Percentiles rank a stretch among this genome's conserved stretches.
These are phyloP conservation scores for Dendrobium chrysotoxum DNA, from an alignment of 106 monocot genomes.

Conservation along the genomic window DNA sequence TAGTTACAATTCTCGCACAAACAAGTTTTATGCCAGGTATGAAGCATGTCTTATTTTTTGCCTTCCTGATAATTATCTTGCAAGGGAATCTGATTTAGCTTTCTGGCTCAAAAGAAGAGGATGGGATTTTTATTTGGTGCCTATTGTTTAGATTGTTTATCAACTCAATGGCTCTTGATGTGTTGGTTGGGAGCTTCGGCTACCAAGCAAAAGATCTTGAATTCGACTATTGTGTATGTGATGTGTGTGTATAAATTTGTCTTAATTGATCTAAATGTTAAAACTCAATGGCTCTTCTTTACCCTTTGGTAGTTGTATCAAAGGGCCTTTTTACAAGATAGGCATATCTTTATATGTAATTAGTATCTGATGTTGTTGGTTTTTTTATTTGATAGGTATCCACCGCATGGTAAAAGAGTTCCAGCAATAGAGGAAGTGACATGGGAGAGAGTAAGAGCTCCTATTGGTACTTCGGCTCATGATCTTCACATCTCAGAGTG, in stretches of 20 bases:
- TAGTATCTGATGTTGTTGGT: background rate
- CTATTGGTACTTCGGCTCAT: slow-evolving; percentile 58
- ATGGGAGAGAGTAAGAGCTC: slow-evolving; percentile 82
- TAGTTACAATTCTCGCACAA: slow-evolving; percentile 44
- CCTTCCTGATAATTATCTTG: background rate
- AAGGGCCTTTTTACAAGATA: background rate
- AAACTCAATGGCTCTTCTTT: too few relatives aligned
- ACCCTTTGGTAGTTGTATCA: background rate
- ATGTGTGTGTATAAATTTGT: too few relatives aligned
- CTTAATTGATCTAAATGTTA: too few relatives aligned
- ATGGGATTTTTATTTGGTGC: too few relatives aligned
- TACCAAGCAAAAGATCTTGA: too few relatives aligned
- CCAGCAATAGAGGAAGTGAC: slow-evolving; percentile 61
- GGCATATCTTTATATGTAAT: background rate
- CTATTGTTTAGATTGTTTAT: too few relatives aligned
- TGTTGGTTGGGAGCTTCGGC: too few relatives aligned
- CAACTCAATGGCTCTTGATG: too few relatives aligned
- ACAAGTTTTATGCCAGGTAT: slow-evolving; percentile 70
- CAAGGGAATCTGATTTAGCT: too few relatives aligned
- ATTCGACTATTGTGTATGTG: too few relatives aligned
- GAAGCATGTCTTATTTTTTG: background rate
- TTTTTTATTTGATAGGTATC: slow-evolving; percentile 46
- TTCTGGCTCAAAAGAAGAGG: too few relatives aligned
- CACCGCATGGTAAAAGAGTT: slow-evolving; percentile 70
- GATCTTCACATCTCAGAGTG: slow-evolving; percentile 77